A percentile compares a stretch with the other conserved stretches of the same genome.
Evolutionary conservation across 495 filamentous ascomycete species (phyloP).

Genomic region (Glonium stellatum): DNA sequence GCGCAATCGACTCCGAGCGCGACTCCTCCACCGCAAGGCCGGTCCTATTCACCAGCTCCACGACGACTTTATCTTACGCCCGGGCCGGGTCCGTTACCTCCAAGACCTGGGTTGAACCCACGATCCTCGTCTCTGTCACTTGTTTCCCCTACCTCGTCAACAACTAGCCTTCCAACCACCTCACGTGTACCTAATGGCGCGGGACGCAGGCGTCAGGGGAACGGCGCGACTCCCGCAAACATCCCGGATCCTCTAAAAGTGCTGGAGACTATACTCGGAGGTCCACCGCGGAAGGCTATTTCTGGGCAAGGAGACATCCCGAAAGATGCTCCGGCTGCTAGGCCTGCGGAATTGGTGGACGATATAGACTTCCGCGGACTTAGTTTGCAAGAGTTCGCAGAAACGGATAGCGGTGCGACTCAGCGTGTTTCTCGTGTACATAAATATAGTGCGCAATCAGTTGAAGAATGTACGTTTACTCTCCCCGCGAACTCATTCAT

Average conservation of each 20-base stretch:
- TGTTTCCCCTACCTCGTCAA: conserved; percentile 60
- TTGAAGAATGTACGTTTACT: conserved; percentile 62
- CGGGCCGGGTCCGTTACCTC: conserved; percentile 45
- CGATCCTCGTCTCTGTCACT: conserved; percentile 63
- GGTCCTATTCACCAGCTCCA: conserved; percentile 64
- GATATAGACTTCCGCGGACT: conserved; percentile 75
- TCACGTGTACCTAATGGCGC: conserved; percentile 58
- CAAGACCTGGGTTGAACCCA: conserved; percentile 54
- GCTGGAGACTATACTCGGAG: conserved; percentile 63
- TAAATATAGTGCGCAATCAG: conserved; percentile 56
- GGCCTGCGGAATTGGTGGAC: conserved; percentile 45
- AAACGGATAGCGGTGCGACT: conserved; percentile 36
- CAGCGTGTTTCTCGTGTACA: conserved; percentile 34
- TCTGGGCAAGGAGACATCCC: conserved; percentile 4
- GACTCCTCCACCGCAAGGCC: conserved; percentile 53
- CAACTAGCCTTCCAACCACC: conserved; percentile 58
- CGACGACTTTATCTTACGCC: conserved; percentile 51
- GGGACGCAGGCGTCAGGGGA: conserved; percentile 48
- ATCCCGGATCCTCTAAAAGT: conserved; percentile 66
- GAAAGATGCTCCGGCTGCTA: conserved; percentile 21
- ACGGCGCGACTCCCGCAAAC: conserved; percentile 45
- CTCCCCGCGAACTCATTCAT: conserved; percentile 24
- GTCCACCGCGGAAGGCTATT: conserved; percentile 29
- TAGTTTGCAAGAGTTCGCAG: conserved; percentile 65
- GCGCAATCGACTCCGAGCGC: conserved; percentile 60